phyloP scores from a whole-genome alignment of 805 yeast genomes.

The Candida insectorum region DNA sequence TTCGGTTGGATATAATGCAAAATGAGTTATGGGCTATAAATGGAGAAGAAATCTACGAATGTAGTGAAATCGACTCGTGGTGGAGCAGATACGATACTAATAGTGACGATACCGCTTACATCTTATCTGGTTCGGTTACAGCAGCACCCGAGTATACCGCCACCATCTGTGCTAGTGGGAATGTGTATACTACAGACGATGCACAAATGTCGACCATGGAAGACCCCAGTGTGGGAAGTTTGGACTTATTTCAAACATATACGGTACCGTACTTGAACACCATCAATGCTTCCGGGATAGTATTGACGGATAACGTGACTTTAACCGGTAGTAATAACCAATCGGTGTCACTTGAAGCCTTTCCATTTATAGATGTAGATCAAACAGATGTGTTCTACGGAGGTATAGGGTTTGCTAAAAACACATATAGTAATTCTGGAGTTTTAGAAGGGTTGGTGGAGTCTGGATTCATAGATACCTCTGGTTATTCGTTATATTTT shows the following conservation, averaged over 20 bases:
- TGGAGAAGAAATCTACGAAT: conserved; percentile 20
- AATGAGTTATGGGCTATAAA: conserved; percentile 39
- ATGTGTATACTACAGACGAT: conserved; percentile 17
- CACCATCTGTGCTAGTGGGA: conserved; percentile 26
- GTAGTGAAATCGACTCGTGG: conserved; percentile 20
- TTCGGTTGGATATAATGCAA: conserved; percentile 32
- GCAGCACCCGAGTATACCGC: conserved; percentile 19
- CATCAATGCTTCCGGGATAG: conserved; percentile 24
- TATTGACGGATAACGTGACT: conserved; percentile 21
- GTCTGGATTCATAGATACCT: conserved; percentile 20
- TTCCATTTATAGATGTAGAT: conserved; percentile 27
- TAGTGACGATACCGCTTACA: background rate
- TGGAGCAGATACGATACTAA: conserved; percentile 10
- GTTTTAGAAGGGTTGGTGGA: conserved; percentile 20
- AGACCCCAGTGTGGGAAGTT: conserved; percentile 1
- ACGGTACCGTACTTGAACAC: conserved; percentile 28
- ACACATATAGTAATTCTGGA: conserved; percentile 21
- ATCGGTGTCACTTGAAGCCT: conserved; percentile 14
- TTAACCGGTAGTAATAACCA: conserved; percentile 12
- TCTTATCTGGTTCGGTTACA: conserved; percentile 9
- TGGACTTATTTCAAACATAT: conserved; percentile 1
- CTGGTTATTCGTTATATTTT: conserved; percentile 35
- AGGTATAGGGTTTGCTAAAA: conserved; percentile 34
- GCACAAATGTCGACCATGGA: conserved; percentile 7
- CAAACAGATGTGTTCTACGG: conserved; percentile 24